A percentile compares a stretch with the other conserved stretches of the same genome.
phyloP scores from a whole-genome alignment of 371 early-diverging fungal species.

The Batrachochytrium dendrobatidis region DNA sequence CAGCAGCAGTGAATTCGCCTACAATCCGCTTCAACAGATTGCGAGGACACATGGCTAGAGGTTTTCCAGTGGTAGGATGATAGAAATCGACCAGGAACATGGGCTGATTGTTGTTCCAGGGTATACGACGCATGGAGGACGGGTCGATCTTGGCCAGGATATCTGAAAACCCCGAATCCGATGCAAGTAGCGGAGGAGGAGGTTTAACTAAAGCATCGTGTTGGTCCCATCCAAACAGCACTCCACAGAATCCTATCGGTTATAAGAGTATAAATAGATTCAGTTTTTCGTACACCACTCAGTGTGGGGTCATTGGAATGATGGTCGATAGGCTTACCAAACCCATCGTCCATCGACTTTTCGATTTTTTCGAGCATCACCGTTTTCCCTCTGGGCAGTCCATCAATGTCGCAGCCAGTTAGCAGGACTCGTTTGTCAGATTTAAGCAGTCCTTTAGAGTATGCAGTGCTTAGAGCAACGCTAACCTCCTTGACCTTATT shows the following conservation, averaged over 20 bases:
- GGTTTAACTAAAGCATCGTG: conserved; percentile 31
- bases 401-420: conserved; percentile 54
- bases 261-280: too few species aligned
- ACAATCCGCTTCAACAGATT: conserved; percentile 50
- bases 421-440: conserved; percentile 1
- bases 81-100: conserved; percentile 65
- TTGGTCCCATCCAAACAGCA: conserved; percentile 83
- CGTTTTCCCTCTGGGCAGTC: conserved; percentile 68
- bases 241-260: conserved; percentile 63
- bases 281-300: too few species aligned
- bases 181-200: conserved; percentile 8
- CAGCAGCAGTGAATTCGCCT: conserved; percentile 25
- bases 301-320: background rate
- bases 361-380: conserved; percentile 62
- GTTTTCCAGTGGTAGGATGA: conserved; percentile 45
- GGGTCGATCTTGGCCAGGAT: conserved; percentile 64
- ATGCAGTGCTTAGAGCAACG: background rate
- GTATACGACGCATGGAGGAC: conserved; percentile 53
- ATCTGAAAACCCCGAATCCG: conserved; percentile 50
- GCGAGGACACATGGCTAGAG: conserved; percentile 63
- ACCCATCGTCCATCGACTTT: conserved; percentile 54
- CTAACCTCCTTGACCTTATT: background rate
- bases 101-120: conserved; percentile 71
- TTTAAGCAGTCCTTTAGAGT: background rate
- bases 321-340: conserved; percentile 44